These are phyloP conservation scores for Areca catechu DNA, from an alignment of 176 grass and related monocot genomes.

Conservation along the genomic window DNA sequence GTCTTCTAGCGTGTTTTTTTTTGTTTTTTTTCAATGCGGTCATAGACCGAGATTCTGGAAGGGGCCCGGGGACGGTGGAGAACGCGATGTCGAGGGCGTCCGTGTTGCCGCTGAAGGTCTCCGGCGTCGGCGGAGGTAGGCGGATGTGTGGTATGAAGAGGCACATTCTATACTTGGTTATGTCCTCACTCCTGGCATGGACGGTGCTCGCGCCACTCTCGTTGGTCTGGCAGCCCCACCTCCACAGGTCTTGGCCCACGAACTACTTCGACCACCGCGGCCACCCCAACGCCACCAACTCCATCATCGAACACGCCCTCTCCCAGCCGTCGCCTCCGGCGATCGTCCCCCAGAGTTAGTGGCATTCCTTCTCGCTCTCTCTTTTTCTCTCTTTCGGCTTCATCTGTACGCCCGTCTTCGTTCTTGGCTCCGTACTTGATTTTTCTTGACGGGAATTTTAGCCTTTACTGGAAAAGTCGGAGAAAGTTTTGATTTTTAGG, in stretches of 20 bases:
- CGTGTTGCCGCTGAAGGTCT: not conserved
- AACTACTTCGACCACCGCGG: conserved; percentile 19
- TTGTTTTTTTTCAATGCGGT: too few relatives aligned
- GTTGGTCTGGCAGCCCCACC: conserved; percentile 35
- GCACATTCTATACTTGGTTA: conserved; percentile 45
- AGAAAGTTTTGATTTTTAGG: too few relatives aligned
- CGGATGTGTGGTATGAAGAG: conserved; percentile 10
- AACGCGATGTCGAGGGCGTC: too few relatives aligned
- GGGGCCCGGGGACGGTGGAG: too few relatives aligned
- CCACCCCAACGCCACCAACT: conserved; percentile 12
- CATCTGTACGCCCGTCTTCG: not conserved
- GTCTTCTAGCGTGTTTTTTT: too few relatives aligned
- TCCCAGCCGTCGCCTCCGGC: conserved; percentile 25
- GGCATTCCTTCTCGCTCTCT: not conserved
- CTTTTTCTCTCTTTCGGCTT: not conserved
- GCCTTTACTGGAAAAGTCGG: too few relatives aligned
- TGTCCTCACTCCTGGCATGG: conserved; percentile 61
- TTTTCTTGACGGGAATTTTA: too few relatives aligned
- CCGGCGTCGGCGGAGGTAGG: conserved; percentile 19
- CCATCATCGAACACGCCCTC: conserved; percentile 16
- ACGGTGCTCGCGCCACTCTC: conserved; percentile 55
- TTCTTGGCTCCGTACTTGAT: too few relatives aligned
- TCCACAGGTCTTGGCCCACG: conserved; percentile 33
- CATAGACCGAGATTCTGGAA: too few relatives aligned
- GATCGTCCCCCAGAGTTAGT: conserved; percentile 56